A percentile compares a stretch with the other conserved stretches of the same genome.
Conservation (phyloP, 31 red algal genomes). For the Asparagopsis taxiformis region DNA sequence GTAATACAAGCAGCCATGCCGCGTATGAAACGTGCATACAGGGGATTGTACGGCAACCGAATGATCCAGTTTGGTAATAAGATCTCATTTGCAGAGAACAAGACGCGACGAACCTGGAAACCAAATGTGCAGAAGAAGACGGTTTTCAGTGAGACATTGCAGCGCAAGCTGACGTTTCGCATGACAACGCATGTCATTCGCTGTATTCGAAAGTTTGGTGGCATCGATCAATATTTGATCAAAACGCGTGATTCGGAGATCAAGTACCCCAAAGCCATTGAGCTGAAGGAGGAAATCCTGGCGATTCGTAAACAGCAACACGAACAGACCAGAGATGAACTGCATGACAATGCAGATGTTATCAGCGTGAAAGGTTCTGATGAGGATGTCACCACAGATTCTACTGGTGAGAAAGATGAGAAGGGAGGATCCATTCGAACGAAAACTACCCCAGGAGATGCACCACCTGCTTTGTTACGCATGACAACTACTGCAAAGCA, state of each 20-base stretch:
- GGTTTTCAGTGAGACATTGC: conserved; percentile 79
- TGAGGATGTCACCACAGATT: no score
- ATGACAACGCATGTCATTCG: conserved; percentile 77
- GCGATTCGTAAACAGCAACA: conserved; percentile 17
- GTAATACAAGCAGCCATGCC: conserved; percentile 49
- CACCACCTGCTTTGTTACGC: background rate
- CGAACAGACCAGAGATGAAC: background rate
- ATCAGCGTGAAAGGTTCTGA: no score
- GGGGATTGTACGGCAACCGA: conserved; percentile 67
- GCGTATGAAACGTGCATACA: conserved; percentile 65
- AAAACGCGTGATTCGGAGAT: conserved; percentile 66
- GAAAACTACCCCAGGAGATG: no score
- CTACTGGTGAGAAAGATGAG: no score
- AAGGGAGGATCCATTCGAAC: no score
- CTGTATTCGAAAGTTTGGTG: conserved; percentile 77
- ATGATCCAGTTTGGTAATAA: conserved; percentile 87
- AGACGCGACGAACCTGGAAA: conserved; percentile 83
- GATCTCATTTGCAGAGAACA: conserved; percentile 85
- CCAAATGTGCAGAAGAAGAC: conserved; percentile 81
- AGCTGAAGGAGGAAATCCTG: conserved; percentile 69
- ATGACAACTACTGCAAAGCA: background rate
- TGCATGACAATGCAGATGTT: no score
- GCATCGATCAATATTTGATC: conserved; percentile 90
- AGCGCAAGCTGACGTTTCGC: conserved; percentile 65
- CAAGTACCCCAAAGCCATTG: conserved; percentile 64